Evolutionary conservation across 129 eudicot species (phyloP).

Genomic region (Dittrichia graveolens): DNA sequence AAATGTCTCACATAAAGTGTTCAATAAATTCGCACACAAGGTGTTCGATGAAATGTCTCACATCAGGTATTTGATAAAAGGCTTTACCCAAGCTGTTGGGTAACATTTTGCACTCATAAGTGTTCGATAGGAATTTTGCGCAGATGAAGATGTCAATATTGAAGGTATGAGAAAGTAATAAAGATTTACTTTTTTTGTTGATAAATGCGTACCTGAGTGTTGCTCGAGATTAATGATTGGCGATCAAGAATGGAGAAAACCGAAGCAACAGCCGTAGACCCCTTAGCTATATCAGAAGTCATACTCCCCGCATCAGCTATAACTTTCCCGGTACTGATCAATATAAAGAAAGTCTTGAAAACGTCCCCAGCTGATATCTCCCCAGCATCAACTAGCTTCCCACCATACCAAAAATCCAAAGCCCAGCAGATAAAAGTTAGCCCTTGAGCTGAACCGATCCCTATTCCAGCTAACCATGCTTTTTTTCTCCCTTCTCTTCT

Average conservation of each 20-base stretch:
- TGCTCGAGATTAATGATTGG: constrained; percentile 54
- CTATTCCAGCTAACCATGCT: constrained; percentile 87
- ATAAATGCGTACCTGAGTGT: constrained; percentile 46
- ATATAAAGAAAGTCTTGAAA: constrained; percentile 82
- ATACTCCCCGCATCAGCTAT: constrained; percentile 98
- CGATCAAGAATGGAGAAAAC: constrained; percentile 84
- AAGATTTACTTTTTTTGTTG: neutral
- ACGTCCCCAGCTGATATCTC: constrained; percentile 94
- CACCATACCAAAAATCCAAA: constrained; percentile 94
- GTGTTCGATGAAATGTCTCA: neutral
- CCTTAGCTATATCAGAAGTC: constrained; percentile 94
- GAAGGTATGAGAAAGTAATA: neutral
- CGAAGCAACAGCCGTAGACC: constrained; percentile 84
- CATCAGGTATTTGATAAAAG: neutral
- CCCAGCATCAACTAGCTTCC: constrained; percentile 59
- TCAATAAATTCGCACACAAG: neutral
- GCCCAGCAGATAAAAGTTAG: constrained; percentile 92
- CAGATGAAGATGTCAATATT: neutral
- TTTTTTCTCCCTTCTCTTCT: constrained; percentile 71
- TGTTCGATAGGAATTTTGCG: neutral
- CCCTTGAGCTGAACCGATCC: constrained; percentile 92
- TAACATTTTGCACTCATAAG: neutral
- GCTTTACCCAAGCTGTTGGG: neutral
- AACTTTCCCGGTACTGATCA: constrained; percentile 91
- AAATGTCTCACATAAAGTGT: neutral